Evolutionary conservation across 768 basidiomycete species (phyloP), one percentile per base, ranked within the genome.

Genomic region (Xerocomellus chrysenteron): DNA sequence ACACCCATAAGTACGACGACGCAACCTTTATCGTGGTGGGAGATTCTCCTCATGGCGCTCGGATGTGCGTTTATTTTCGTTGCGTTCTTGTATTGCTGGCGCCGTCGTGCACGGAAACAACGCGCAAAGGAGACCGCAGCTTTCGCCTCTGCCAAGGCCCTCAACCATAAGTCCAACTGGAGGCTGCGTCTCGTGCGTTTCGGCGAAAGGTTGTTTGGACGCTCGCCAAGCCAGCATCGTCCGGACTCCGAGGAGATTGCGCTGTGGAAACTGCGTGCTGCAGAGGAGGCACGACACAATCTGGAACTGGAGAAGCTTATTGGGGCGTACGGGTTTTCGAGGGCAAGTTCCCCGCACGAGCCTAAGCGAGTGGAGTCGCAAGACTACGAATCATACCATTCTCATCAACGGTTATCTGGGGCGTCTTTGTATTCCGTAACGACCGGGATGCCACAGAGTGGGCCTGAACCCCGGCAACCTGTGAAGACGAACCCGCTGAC

Each of bases 11-110:
- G 52, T 50, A 71, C 62, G 17, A 65, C 55, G 19, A 68, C 65
- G 21, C 76, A 74, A 28, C 62, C 76, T 24, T 74, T 92, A 10
- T 74, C 75, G 56, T 92, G 91, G 90, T 92, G 90, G 90, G 79
- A 93, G 74, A 91, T 92, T 61, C 75, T 92, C 54, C 80, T 92
- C 53, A 92, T 92, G 88, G 77, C 85, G 0, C 81, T 92, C 37
- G 89, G 91, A 11, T 88, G 87, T 66, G 85, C 86, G 16, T 88
- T 92, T 72, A 85, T 92, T 71, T 85, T 90, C 67, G 54, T 91
- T 41, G 69, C 82, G 45, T 69, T 90, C 57, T 66, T 92, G 57
- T 79, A 83, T 75, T 80, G 78, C 61, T 92, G 86, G 83, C 83
- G 91, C 24, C 79, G 87, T 17, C 83, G 81, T 48, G 84, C 84